A percentile compares a stretch with the other conserved stretches of the same genome.
These are phyloP conservation scores for Nannochloris sp. DNA, from an alignment of 139 green algal species.

Conservation along the genomic window DNA sequence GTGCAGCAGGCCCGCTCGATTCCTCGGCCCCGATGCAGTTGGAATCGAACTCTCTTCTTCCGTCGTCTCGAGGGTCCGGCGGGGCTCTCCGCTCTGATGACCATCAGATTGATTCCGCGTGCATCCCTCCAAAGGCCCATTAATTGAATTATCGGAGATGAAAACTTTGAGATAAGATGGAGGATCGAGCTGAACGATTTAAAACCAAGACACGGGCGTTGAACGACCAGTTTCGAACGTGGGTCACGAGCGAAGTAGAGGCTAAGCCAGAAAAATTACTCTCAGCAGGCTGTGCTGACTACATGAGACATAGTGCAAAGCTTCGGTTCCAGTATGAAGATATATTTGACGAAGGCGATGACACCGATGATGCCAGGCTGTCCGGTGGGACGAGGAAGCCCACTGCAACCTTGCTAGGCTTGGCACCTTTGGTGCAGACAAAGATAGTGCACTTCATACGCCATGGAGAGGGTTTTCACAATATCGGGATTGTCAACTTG, in stretches of 20 bases:
- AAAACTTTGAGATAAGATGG: not conserved
- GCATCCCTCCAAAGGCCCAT: too few species aligned
- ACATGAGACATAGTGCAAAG: constrained; percentile 27
- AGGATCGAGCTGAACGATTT: constrained; percentile 19
- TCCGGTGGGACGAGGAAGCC: not conserved
- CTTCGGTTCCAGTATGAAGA: constrained; percentile 30
- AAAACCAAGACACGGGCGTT: constrained; percentile 18
- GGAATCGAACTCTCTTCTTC: too few species aligned
- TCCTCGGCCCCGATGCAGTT: too few species aligned
- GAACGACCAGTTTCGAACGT: constrained; percentile 35
- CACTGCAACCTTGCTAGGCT: constrained; percentile 12
- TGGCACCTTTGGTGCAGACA: constrained; percentile 28
- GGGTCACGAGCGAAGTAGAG: constrained; percentile 20
- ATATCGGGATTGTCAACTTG: constrained; percentile 31
- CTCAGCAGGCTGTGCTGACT: constrained; percentile 24
- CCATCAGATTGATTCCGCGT: too few species aligned
- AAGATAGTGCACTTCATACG: constrained; percentile 46
- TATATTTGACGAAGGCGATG: constrained; percentile 6
- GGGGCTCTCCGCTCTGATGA: too few species aligned
- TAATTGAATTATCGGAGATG: too few species aligned
- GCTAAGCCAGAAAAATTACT: constrained; percentile 18
- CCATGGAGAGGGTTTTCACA: constrained; percentile 50
- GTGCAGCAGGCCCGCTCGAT: too few species aligned
- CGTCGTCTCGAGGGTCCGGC: too few species aligned
- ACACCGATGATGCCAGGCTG: not conserved